phyloP scores from a whole-genome alignment of 1,139 yeast genomes.

The Blastobotrys buckinghamii region DNA sequence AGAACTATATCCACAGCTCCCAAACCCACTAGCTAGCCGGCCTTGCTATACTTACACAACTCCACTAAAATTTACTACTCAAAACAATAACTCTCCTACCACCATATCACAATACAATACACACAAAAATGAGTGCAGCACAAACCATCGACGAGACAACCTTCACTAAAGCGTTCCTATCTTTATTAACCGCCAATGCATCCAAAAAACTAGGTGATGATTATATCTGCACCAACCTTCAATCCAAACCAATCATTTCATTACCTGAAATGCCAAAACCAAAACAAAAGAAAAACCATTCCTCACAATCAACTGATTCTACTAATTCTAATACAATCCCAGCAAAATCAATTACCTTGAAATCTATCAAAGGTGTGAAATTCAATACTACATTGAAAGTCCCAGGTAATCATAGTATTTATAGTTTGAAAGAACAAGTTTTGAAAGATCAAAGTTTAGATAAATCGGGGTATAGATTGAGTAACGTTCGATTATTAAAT shows the following conservation, averaged over 20 bases:
- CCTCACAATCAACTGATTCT: neutral
- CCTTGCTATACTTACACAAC: no score
- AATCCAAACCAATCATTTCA: constrained; percentile 12
- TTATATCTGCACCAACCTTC: constrained; percentile 10
- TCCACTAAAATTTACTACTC: neutral
- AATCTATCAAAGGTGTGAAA: constrained; percentile 30
- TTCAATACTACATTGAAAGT: constrained; percentile 23
- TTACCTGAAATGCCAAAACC: constrained; percentile 18
- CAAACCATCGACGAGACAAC: constrained; percentile 11
- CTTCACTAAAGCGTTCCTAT: constrained; percentile 15
- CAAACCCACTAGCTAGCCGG: no score
- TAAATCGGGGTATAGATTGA: constrained; percentile 19
- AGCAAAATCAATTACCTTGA: constrained; percentile 17
- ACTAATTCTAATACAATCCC: constrained; percentile 1
- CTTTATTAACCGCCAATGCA: constrained; percentile 13
- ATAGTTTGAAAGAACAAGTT: constrained; percentile 28
- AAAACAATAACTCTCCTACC: no score
- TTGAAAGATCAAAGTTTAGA: constrained; percentile 24
- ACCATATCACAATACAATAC: neutral
- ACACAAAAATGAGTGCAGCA: neutral
- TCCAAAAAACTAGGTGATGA: constrained; percentile 13
- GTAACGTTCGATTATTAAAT: constrained; percentile 24
- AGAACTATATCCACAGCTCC: no score
- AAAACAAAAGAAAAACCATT: constrained; percentile 12
- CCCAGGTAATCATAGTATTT: constrained; percentile 23